phyloP scores from a whole-genome alignment of 805 yeast species.

The Lachancea mirantina region DNA sequence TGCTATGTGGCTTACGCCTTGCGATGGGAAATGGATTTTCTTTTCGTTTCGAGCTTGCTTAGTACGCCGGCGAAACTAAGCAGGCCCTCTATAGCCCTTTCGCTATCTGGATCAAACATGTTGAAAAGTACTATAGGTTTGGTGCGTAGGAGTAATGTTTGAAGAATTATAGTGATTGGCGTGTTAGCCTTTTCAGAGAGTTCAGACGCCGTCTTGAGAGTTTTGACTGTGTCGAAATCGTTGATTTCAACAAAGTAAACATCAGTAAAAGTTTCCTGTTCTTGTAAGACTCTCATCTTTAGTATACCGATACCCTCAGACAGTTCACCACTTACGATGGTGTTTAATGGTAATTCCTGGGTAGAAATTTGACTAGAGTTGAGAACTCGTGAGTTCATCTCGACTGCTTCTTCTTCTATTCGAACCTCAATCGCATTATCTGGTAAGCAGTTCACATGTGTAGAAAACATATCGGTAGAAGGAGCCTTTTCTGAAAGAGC shows the following conservation, averaged over 20 bases:
- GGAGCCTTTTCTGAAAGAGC: conserved; percentile 22
- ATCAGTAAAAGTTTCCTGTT: conserved; percentile 2
- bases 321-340: too few relatives aligned
- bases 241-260: conserved; percentile 25
- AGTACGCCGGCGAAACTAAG: too few relatives aligned
- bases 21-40: too few relatives aligned
- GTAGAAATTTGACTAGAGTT: conserved; percentile 8
- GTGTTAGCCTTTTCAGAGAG: conserved; percentile 10
- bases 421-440: conserved; percentile 17
- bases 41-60: too few relatives aligned
- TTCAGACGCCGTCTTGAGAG: not conserved
- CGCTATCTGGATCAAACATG: conserved; percentile 14
- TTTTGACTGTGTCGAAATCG: conserved; percentile 13
- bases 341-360: conserved; percentile 6
- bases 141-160: conserved; percentile 28
- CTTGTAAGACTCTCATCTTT: conserved; percentile 15
- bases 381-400: conserved; percentile 15
- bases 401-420: conserved; percentile 20
- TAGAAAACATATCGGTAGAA: conserved; percentile 19
- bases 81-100: not conserved
- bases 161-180: conserved; percentile 24
- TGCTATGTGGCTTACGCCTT: too few relatives aligned
- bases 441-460: too few relatives aligned
- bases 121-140: conserved; percentile 33
- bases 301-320: conserved; percentile 17